Evolutionary conservation across 2,329 filamentous ascomycete species (phyloP).

Genomic region (Escovopsis sp.): DNA sequence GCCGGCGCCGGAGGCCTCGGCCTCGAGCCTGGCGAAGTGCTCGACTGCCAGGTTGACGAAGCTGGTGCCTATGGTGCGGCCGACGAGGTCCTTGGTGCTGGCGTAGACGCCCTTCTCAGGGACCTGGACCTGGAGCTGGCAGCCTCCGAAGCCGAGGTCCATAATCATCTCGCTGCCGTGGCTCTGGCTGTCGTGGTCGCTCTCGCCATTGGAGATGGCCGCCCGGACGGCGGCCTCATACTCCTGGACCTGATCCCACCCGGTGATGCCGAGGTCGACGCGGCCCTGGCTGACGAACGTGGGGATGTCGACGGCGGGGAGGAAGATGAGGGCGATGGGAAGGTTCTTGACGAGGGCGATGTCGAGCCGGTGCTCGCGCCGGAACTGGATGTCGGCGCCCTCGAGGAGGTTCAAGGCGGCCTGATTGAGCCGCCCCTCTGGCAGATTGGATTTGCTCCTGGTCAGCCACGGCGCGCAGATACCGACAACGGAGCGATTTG

Average conservation of each 20-base stretch:
- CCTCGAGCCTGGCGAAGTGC: conserved; percentile 72
- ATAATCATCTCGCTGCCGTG: conserved; percentile 71
- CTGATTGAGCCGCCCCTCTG: conserved; percentile 87
- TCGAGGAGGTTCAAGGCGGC: conserved; percentile 79
- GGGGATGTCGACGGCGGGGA: conserved; percentile 92
- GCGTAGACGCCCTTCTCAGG: conserved; percentile 66
- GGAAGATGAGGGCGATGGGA: conserved; percentile 87
- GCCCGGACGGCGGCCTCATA: conserved; percentile 54
- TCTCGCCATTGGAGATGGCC: conserved; percentile 32
- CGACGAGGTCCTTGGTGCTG: conserved; percentile 63
- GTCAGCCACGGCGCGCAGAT: conserved; percentile 2
- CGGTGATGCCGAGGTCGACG: conserved; percentile 89
- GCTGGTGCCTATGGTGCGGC: conserved; percentile 89
- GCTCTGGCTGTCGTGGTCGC: conserved; percentile 31
- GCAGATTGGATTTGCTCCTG: conserved; percentile 4
- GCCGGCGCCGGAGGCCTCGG: conserved; percentile 28
- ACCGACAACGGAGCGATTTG: not conserved
- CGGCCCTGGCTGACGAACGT: conserved; percentile 93
- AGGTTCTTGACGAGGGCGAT: conserved; percentile 97
- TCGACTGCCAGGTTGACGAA: conserved; percentile 73
- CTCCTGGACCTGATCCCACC: conserved; percentile 81
- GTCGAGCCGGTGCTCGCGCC: conserved; percentile 85
- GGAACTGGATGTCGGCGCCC: conserved; percentile 92
- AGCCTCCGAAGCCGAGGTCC: conserved; percentile 79
- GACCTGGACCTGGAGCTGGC: conserved; percentile 93